These are phyloP conservation scores for Ophiostoma himal-ulmi DNA, from an alignment of 2,329 filamentous ascomycete genomes.

Conservation along the genomic window DNA sequence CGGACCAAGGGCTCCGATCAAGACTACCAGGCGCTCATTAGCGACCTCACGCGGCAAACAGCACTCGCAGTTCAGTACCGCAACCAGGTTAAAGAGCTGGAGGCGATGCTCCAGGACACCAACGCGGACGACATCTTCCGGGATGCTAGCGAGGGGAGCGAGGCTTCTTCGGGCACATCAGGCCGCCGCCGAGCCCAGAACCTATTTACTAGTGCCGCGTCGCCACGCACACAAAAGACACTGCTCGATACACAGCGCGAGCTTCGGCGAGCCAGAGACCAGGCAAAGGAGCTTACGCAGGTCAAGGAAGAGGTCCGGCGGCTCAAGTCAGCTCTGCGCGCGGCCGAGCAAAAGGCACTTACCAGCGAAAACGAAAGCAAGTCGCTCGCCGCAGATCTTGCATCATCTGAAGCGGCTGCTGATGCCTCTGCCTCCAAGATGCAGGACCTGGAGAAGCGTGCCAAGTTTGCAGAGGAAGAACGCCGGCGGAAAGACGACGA, in stretches of 20 bases:
- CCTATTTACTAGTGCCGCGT: slow-evolving; percentile 34
- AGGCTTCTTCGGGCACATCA: background rate
- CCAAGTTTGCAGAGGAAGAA: slow-evolving; percentile 32
- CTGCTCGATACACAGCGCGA: slow-evolving; percentile 50
- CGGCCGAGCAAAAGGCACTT: slow-evolving; percentile 41
- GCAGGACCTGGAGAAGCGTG: slow-evolving; percentile 31
- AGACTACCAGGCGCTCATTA: slow-evolving; percentile 44
- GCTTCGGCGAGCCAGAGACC: slow-evolving; percentile 48
- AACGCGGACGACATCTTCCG: background rate
- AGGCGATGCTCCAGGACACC: slow-evolving; percentile 42
- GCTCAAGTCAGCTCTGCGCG: slow-evolving; percentile 46
- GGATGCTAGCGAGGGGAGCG: background rate
- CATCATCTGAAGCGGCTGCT: slow-evolving; percentile 29
- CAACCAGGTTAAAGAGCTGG: slow-evolving; percentile 54
- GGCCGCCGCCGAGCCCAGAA: slow-evolving; percentile 4
- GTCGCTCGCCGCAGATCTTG: slow-evolving; percentile 32
- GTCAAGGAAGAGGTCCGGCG: slow-evolving; percentile 49
- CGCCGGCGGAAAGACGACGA: slow-evolving; percentile 42
- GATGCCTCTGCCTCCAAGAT: slow-evolving; percentile 28
- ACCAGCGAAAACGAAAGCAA: slow-evolving; percentile 37
- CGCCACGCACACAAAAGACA: slow-evolving; percentile 47
- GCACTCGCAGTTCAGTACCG: slow-evolving; percentile 53
- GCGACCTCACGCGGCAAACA: slow-evolving; percentile 53
- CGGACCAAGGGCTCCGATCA: slow-evolving; percentile 37
- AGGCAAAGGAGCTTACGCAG: slow-evolving; percentile 47